Percentiles rank a stretch among this genome's conserved stretches.
Conservation (phyloP, 176 grass and related monocot species). For the Coix lacrymajobi region DNA sequence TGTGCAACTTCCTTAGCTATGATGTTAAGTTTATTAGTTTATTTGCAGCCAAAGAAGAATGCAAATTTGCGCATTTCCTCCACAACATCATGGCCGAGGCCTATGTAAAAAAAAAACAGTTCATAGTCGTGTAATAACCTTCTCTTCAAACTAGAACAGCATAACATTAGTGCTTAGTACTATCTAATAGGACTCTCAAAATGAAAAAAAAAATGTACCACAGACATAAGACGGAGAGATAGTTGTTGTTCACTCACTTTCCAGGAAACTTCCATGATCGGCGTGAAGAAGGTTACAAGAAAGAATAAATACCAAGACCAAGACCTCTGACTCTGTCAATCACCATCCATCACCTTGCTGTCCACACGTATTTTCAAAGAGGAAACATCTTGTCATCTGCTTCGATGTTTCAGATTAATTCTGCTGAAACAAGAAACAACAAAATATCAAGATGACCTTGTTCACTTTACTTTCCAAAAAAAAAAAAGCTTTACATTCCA, state of each 20-base stretch:
- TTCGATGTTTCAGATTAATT: conserved; percentile 28
- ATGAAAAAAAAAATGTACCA: not conserved
- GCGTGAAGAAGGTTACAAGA: conserved; percentile 17
- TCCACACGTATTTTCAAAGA: not conserved
- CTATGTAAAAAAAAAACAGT: not conserved
- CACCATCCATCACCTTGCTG: not conserved
- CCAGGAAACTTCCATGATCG: conserved; percentile 22
- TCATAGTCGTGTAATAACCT: not conserved
- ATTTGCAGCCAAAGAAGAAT: not conserved
- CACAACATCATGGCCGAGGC: not conserved
- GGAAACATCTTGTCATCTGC: conserved; percentile 40
- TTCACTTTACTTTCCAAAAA: not conserved
- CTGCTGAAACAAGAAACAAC: not conserved
- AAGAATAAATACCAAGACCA: not conserved
- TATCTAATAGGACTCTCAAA: not conserved
- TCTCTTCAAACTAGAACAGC: not conserved
- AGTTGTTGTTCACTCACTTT: conserved; percentile 9
- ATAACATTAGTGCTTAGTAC: not conserved
- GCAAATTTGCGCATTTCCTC: not conserved
- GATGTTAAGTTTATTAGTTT: not conserved
- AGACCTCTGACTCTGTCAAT: conserved; percentile 15
- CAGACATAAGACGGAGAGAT: not conserved
- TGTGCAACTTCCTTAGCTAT: no score
- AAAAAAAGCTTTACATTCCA: not conserved
- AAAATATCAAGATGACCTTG: not conserved